A percentile compares a stretch with the other conserved stretches of the same genome.
phyloP scores from a whole-genome alignment of 805 yeast species.

The Scheffersomyces spartinae region DNA sequence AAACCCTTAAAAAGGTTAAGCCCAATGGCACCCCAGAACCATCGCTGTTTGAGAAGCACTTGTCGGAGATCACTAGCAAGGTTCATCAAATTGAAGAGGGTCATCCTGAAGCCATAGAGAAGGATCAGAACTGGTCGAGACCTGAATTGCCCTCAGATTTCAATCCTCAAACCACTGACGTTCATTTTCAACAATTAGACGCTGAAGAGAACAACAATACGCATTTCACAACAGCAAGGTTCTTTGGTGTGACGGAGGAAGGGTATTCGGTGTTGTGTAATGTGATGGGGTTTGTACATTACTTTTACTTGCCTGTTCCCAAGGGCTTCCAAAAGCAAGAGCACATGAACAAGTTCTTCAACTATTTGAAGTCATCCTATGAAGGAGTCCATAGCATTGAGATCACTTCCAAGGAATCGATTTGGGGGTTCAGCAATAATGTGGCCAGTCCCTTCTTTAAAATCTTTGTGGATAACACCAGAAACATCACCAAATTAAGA shows the following conservation, averaged over 20 bases:
- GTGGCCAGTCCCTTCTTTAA: slow-evolving; percentile 70
- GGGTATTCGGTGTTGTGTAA: slow-evolving; percentile 88
- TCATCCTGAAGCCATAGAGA: slow-evolving; percentile 13
- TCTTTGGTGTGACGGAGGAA: slow-evolving; percentile 83
- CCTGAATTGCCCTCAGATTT: slow-evolving; percentile 44
- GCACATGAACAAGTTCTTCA: slow-evolving; percentile 32
- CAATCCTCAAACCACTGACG: slow-evolving; percentile 36
- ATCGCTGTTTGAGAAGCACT: slow-evolving; percentile 29
- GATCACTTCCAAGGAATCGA: slow-evolving; percentile 62
- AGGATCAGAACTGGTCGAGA: slow-evolving; percentile 37
- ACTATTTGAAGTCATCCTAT: slow-evolving; percentile 35
- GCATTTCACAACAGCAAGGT: slow-evolving; percentile 56
- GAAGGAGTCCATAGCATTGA: slow-evolving; percentile 57
- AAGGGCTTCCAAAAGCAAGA: slow-evolving; percentile 53
- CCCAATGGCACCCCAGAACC: slow-evolving; percentile 25
- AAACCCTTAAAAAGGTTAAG: slow-evolving; percentile 25
- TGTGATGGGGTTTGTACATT: slow-evolving; percentile 81
- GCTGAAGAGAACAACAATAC: slow-evolving; percentile 71
- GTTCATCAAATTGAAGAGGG: slow-evolving; percentile 11
- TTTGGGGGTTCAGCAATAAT: slow-evolving; percentile 89
- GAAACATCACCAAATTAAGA: slow-evolving; percentile 56
- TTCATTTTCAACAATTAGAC: slow-evolving; percentile 83
- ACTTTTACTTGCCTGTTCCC: slow-evolving; percentile 88
- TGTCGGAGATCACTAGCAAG: slow-evolving; percentile 23
- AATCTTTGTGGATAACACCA: slow-evolving; percentile 55